Evolutionary conservation across 345 rosid species (phyloP).

Genomic region (Gossypium raimondii): DNA sequence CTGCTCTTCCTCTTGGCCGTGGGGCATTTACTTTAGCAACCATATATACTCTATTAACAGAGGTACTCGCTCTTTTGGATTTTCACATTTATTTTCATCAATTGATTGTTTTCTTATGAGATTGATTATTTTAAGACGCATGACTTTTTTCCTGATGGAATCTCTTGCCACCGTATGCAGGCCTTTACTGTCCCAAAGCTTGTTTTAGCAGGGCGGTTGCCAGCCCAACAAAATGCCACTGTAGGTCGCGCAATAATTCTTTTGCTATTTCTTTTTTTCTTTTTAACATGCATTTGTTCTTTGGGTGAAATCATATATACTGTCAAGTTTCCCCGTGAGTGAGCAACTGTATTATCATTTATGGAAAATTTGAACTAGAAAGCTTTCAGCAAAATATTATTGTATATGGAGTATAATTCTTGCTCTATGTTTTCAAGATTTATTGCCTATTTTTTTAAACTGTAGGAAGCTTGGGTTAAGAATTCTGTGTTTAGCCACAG

Average conservation of each 20-base stretch:
- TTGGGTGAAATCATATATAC: not conserved
- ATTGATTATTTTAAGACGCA: constrained; percentile 21
- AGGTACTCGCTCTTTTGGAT: not conserved
- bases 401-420: not conserved
- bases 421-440: not conserved
- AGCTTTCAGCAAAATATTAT: not conserved
- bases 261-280: no score
- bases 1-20: no score
- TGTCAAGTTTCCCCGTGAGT: not conserved
- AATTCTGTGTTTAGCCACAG: no score
- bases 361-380: not conserved
- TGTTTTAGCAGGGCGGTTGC: constrained; percentile 37
- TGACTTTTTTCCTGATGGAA: constrained; percentile 14
- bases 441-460: not conserved
- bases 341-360: not conserved
- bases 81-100: not conserved
- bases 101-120: constrained; percentile 4
- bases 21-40: no score
- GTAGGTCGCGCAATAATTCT: no score
- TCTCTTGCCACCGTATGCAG: constrained; percentile 39
- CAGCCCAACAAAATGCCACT: no score
- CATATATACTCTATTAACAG: no score
- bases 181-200: constrained; percentile 96
- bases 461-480: no score
- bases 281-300: not conserved